Evolutionary conservation across 139 green algal genomes (phyloP).

Genomic region (Chlamydomonas schloesseri): DNA sequence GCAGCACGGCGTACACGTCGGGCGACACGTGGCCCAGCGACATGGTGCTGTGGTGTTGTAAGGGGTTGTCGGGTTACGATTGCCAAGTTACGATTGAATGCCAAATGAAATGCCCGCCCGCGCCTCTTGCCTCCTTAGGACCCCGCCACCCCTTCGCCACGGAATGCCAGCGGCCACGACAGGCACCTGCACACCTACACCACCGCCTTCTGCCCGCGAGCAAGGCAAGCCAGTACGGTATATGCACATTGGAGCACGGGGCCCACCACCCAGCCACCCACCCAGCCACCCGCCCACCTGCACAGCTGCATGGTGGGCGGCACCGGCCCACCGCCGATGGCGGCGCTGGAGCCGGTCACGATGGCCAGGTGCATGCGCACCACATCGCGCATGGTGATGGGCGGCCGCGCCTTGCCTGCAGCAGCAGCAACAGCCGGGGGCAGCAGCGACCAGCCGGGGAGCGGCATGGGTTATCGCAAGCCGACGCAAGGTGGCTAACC

Average conservation of each 20-base stretch:
- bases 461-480: not conserved
- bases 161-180: no score
- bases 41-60: conserved; percentile 57
- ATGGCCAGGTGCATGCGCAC: conserved; percentile 36
- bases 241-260: no score
- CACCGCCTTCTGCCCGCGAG: no score
- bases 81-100: not conserved
- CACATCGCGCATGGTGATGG: conserved; percentile 18
- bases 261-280: no score
- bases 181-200: no score
- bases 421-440: not conserved
- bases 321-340: not conserved
- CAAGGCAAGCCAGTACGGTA: no score
- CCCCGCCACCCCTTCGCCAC: not conserved
- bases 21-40: conserved; percentile 76
- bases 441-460: not conserved
- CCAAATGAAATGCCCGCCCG: no score
- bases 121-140: no score
- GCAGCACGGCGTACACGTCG: conserved; percentile 63
- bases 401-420: not conserved
- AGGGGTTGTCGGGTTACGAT: not conserved
- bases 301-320: conserved; percentile 9
- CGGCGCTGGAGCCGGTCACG: not conserved
- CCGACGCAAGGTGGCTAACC: no score
- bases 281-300: conserved; percentile 7